Evolutionary conservation across 1,284 basidiomycete genomes (phyloP).

Genomic region (Marasmius fiardii): DNA sequence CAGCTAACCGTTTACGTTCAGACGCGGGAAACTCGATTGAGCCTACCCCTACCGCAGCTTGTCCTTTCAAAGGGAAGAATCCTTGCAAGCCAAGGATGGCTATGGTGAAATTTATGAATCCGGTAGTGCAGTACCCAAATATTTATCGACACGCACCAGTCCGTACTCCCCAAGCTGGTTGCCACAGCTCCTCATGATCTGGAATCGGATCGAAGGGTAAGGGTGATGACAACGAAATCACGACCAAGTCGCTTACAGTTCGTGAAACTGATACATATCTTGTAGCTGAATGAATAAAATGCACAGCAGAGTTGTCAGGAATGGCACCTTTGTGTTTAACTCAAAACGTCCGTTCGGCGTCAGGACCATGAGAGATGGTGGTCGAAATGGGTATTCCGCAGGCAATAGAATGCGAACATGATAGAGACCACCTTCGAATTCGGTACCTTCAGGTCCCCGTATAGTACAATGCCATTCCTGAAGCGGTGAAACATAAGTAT

Average conservation of each 20-base stretch:
- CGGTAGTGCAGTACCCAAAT: slow-evolving; percentile 11
- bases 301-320: neutral
- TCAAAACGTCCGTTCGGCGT: slow-evolving; percentile 97
- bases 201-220: slow-evolving; percentile 17
- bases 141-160: slow-evolving; percentile 56
- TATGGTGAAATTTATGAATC: slow-evolving; percentile 23
- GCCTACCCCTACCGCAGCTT: slow-evolving; percentile 88
- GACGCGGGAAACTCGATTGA: slow-evolving; percentile 79
- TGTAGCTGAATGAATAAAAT: slow-evolving; percentile 6
- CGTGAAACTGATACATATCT: slow-evolving; percentile 95
- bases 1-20: slow-evolving; percentile 81
- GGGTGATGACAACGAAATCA: slow-evolving; percentile 14
- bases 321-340: slow-evolving; percentile 87
- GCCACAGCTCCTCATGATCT: slow-evolving; percentile 92
- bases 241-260: slow-evolving; percentile 55
- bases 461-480: slow-evolving; percentile 98
- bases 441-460: slow-evolving; percentile 81
- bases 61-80: slow-evolving; percentile 88
- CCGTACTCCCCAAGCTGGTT: slow-evolving; percentile 96
- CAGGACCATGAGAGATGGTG: slow-evolving; percentile 91
- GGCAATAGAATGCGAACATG: slow-evolving; percentile 91
- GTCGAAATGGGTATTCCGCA: slow-evolving; percentile 91
- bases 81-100: slow-evolving; percentile 90
- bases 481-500: slow-evolving; percentile 22
- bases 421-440: slow-evolving; percentile 90